phyloP scores from a whole-genome alignment of 2,329 filamentous ascomycete species.

The Fusarium brachygibbosum region DNA sequence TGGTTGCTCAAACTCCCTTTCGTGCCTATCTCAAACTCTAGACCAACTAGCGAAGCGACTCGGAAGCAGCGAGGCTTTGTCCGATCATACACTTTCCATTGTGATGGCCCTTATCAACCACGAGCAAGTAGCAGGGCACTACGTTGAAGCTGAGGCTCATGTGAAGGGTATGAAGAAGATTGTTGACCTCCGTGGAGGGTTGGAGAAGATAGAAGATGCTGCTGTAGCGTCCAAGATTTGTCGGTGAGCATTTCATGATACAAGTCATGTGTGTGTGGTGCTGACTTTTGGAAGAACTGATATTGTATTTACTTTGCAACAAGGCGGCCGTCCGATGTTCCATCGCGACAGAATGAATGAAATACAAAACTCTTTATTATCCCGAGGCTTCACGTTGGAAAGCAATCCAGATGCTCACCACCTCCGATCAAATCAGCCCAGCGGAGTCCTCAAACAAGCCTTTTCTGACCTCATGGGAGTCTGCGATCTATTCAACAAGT shows the following conservation, averaged over 20 bases:
- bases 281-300: slow-evolving; percentile 3
- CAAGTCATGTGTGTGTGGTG: accelerated
- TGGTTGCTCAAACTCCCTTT: not conserved
- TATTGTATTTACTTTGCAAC: slow-evolving; percentile 15
- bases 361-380: accelerated
- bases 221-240: not conserved
- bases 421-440: accelerated
- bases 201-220: not conserved
- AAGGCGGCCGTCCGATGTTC: not conserved
- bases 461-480: not conserved
- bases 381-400: not conserved
- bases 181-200: slow-evolving; percentile 10
- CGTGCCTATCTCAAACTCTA: slow-evolving; percentile 13
- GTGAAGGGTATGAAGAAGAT: slow-evolving; percentile 5
- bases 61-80: not conserved
- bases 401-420: accelerated
- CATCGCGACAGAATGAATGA: not conserved
- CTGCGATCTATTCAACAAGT: slow-evolving; percentile 7
- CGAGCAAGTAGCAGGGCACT: slow-evolving; percentile 7
- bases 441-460: accelerated
- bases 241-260: not conserved
- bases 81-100: slow-evolving; percentile 1
- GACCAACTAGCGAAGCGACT: not conserved
- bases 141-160: slow-evolving; percentile 2
- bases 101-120: slow-evolving; percentile 15